Percentiles rank a stretch among this genome's conserved stretches.
Evolutionary conservation across 1,139 yeast genomes (phyloP).

Genomic region (Suhomyces bolitotheri): DNA sequence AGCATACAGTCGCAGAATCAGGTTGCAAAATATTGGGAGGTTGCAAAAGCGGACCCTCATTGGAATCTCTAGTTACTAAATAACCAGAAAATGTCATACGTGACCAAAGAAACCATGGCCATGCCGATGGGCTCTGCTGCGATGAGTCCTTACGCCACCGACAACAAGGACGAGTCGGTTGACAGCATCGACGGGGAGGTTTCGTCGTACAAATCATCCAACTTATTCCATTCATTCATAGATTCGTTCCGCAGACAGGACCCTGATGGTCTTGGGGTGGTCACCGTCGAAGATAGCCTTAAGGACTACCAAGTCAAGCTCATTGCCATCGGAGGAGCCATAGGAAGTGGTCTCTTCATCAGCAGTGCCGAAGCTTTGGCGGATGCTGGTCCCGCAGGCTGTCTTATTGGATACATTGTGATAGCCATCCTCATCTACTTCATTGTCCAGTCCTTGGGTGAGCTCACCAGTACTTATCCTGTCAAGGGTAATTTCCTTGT

Average conservation of each 20-base stretch:
- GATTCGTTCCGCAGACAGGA: conserved; percentile 12
- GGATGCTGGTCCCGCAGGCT: conserved; percentile 24
- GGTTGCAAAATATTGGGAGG: no score
- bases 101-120: no score
- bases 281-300: conserved; percentile 16
- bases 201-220: conserved; percentile 1
- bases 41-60: no score
- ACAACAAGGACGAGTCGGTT: not conserved
- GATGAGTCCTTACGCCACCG: no score
- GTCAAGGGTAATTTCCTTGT: conserved; percentile 25
- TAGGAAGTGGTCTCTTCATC: conserved; percentile 45
- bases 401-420: conserved; percentile 24
- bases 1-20: no score
- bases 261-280: conserved; percentile 9
- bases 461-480: conserved; percentile 22
- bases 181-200: conserved; percentile 1
- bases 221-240: conserved; percentile 5
- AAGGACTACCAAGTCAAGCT: conserved; percentile 20
- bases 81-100: no score
- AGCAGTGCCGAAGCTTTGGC: conserved; percentile 26
- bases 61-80: no score
- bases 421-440: conserved; percentile 24
- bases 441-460: conserved; percentile 25
- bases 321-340: conserved; percentile 45
- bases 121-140: no score